Percentiles rank a stretch among this genome's conserved stretches.
These are phyloP conservation scores for Pontederia paniculata DNA, from an alignment of 176 grass and related monocot species.

Conservation along the genomic window DNA sequence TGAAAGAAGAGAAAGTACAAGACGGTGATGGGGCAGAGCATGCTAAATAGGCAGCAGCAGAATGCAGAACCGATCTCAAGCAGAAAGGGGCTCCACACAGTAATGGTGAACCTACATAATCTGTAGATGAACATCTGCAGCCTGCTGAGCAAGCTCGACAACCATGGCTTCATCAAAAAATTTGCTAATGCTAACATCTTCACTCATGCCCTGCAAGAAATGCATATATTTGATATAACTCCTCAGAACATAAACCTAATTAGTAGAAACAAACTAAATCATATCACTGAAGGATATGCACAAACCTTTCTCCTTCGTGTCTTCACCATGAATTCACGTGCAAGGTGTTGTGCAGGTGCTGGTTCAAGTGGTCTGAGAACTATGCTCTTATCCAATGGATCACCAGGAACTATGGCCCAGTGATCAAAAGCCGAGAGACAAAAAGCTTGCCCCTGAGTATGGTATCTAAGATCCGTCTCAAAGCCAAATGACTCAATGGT, in stretches of 20 bases:
- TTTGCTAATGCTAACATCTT: conserved; percentile 94
- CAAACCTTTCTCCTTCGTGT: conserved; percentile 54
- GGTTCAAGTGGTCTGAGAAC: conserved; percentile 78
- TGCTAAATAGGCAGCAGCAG: no score
- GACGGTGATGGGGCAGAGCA: no score
- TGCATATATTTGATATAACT: no score
- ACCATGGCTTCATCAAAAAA: conserved; percentile 98
- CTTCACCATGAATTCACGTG: conserved; percentile 98
- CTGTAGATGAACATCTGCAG: conserved; percentile 74
- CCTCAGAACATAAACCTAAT: background rate
- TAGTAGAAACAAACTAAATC: background rate
- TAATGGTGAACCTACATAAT: conserved; percentile 35
- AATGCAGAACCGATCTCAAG: no score
- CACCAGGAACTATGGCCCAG: conserved; percentile 97
- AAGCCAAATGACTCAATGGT: conserved; percentile 98
- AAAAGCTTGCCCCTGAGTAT: conserved; percentile 96
- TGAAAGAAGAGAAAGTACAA: no score
- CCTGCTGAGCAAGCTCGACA: conserved; percentile 86
- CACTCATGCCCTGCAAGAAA: conserved; percentile 92
- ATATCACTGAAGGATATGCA: background rate
- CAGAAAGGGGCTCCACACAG: no score
- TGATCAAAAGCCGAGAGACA: conserved; percentile 93
- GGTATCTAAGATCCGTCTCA: conserved; percentile 90
- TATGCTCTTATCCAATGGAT: conserved; percentile 89
- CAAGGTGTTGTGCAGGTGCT: conserved; percentile 85